Percentiles rank a stretch among this genome's conserved stretches.
phyloP scores from a whole-genome alignment of 179 eudicot genomes.

The Carnegiea gigantea region DNA sequence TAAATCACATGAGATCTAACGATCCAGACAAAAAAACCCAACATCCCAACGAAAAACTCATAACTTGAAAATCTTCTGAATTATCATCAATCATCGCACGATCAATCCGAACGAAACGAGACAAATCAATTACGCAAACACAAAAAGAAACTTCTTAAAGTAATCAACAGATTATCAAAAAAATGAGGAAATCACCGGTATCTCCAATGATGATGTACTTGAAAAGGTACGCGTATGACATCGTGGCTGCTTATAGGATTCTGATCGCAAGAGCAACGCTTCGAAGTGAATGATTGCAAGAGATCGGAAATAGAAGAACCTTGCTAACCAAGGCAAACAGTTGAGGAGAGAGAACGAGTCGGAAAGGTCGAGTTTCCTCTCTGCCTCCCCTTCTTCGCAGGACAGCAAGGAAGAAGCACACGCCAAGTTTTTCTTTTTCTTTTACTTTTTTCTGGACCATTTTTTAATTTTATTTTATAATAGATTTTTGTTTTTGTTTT shows the following conservation, averaged over 20 bases:
- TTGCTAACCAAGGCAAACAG: not conserved
- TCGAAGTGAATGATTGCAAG: not conserved
- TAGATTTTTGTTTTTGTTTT: not conserved
- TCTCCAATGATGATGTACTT: conserved; percentile 40
- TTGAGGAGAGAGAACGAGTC: conserved; percentile 6
- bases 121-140: not conserved
- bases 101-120: too few species aligned
- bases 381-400: conserved; percentile 10
- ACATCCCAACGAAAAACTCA: not conserved
- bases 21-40: not conserved
- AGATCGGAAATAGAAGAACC: not conserved
- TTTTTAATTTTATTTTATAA: not conserved
- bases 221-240: conserved; percentile 40
- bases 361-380: conserved; percentile 11
- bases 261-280: not conserved
- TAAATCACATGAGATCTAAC: not conserved
- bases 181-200: conserved; percentile 27
- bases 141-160: not conserved
- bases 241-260: not conserved
- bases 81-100: not conserved
- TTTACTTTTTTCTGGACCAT: not conserved
- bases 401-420: conserved; percentile 6
- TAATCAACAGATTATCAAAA: not conserved
- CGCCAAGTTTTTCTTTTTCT: not conserved
- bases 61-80: not conserved